phyloP scores from a whole-genome alignment of 805 yeast genomes.

The Huiozyma naganishii region DNA sequence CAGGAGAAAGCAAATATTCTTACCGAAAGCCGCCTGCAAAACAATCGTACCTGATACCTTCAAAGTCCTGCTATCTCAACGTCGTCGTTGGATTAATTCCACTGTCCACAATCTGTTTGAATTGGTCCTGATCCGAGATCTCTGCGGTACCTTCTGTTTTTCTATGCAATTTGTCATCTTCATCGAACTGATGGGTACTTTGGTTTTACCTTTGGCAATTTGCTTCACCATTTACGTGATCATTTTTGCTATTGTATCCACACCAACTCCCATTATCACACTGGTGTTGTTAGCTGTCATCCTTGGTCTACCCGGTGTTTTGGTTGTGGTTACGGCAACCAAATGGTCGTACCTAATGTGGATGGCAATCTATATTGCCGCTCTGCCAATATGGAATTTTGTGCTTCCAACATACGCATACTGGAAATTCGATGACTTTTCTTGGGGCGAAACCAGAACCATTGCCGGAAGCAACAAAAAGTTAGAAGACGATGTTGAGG shows the following conservation, averaged over 20 bases:
- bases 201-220: constrained; percentile 83
- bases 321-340: constrained; percentile 74
- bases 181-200: constrained; percentile 76
- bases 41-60: constrained; percentile 80
- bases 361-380: constrained; percentile 66
- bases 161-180: constrained; percentile 89
- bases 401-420: constrained; percentile 76
- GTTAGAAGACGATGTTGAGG: constrained; percentile 48
- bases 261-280: constrained; percentile 70
- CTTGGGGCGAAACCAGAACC: constrained; percentile 94
- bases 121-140: constrained; percentile 68
- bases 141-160: constrained; percentile 90
- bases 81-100: constrained; percentile 95
- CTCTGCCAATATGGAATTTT: constrained; percentile 92
- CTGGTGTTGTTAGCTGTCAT: constrained; percentile 65
- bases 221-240: constrained; percentile 74
- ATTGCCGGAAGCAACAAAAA: constrained; percentile 53
- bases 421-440: constrained; percentile 93
- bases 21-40: constrained; percentile 86
- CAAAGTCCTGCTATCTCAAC: constrained; percentile 71
- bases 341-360: constrained; percentile 62
- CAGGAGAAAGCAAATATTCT: constrained; percentile 73
- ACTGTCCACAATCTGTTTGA: constrained; percentile 90
- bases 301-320: constrained; percentile 74
- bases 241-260: constrained; percentile 54